phyloP scores from a whole-genome alignment of 2,329 filamentous ascomycete species.

The Hypomyces perniciosus region DNA sequence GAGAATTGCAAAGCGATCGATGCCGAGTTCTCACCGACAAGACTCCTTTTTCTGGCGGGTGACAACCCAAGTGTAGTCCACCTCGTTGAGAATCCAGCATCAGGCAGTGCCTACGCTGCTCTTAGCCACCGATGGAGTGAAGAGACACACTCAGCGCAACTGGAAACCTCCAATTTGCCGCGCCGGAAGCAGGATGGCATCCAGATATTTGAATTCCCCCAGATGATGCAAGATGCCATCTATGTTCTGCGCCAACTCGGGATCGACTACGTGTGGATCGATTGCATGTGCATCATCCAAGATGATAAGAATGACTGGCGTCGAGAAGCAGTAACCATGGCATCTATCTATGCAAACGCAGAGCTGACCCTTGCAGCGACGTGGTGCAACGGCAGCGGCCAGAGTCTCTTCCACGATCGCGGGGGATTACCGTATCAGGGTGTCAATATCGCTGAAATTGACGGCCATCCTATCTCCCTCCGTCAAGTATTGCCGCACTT shows the following conservation, averaged over 20 bases:
- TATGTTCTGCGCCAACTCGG: slow-evolving; percentile 7
- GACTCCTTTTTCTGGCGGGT: slow-evolving; percentile 4
- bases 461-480: slow-evolving; percentile 8
- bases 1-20: slow-evolving; percentile 1
- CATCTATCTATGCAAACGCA: slow-evolving; percentile 13
- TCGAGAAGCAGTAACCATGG: slow-evolving; percentile 14
- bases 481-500: slow-evolving; percentile 10
- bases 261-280: slow-evolving; percentile 15
- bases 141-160: slow-evolving; percentile 4
- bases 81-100: slow-evolving; percentile 2
- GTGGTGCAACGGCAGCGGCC: background rate
- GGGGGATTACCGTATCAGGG: background rate
- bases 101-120: slow-evolving; percentile 1
- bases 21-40: slow-evolving; percentile 4
- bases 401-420: slow-evolving; percentile 11
- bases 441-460: slow-evolving; percentile 1
- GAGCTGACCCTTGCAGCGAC: slow-evolving; percentile 12
- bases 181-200: slow-evolving; percentile 6
- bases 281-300: slow-evolving; percentile 17
- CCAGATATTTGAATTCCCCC: slow-evolving; percentile 2
- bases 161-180: background rate
- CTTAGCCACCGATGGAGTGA: slow-evolving; percentile 10
- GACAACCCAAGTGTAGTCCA: background rate
- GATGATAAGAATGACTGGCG: slow-evolving; percentile 15
- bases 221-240: slow-evolving; percentile 11